Conservation (phyloP, 495 filamentous ascomycete genomes). For the Cercophora sp. region DNA sequence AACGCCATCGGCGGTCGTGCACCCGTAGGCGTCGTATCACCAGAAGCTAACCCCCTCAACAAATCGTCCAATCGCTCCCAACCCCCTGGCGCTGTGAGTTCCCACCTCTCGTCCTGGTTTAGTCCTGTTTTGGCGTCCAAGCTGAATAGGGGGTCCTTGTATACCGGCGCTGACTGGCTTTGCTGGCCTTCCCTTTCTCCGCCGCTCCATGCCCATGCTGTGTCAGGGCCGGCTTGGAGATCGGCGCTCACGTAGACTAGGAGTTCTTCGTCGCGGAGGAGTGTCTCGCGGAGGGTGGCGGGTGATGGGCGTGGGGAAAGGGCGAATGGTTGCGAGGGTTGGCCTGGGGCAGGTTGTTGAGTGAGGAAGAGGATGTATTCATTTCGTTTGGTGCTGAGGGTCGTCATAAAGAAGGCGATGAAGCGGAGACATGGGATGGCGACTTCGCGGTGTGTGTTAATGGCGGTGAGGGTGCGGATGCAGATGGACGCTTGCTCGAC, state of each 20-base stretch:
- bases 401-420: constrained; percentile 74
- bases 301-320: constrained; percentile 16
- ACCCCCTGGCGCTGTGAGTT: constrained; percentile 17
- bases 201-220: constrained; percentile 86
- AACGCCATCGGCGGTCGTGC: neutral
- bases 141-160: constrained; percentile 17
- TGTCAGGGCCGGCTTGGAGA: constrained; percentile 76
- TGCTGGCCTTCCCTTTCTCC: constrained; percentile 30
- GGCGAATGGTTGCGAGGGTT: constrained; percentile 15
- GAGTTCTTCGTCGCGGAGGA: constrained; percentile 85
- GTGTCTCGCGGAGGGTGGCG: constrained; percentile 37
- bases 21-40: constrained; percentile 5
- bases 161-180: neutral
- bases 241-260: constrained; percentile 85
- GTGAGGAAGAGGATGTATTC: constrained; percentile 39
- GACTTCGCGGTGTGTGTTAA: constrained; percentile 65
- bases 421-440: constrained; percentile 80
- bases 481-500: constrained; percentile 69
- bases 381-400: constrained; percentile 56
- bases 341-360: constrained; percentile 12
- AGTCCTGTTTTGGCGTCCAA: constrained; percentile 23
- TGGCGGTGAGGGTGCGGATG: constrained; percentile 62
- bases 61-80: constrained; percentile 27
- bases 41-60: constrained; percentile 21
- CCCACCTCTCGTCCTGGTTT: constrained; percentile 23